Base-by-base conservation (phyloP, 768 basidiomycete genomes). In the Suillus variegatus region DNA sequence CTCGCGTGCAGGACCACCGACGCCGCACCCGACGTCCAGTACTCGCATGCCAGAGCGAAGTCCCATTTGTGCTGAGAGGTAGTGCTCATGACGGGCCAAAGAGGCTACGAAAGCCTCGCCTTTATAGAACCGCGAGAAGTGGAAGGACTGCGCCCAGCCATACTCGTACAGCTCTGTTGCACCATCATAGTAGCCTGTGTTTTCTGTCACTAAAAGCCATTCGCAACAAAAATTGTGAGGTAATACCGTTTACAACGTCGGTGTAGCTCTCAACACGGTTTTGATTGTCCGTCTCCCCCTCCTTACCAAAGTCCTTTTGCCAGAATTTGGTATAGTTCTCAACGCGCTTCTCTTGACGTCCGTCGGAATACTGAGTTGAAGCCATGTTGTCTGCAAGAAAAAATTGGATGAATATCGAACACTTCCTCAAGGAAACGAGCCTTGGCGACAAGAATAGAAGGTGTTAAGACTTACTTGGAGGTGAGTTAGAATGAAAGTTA, bases 11-110 rank as follows among this genome's bases (percentile, higher is more conserved):
- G 97, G 97, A 0, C 97, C 97, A 57, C 97, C 97, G 62, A 99
- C 91, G 75, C 97, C 97, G 77, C 97, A 99, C 4, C 97, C 97
- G 65, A 99, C 96, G 74, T 99, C 97, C 66, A 99, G 90, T 49
- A 99, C 96, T 41, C 90, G 88, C 95, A 97, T 97, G 51, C 95
- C 94, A 0, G 95, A 87, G 61, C 86, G 86, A 66, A 99, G 81
- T 56, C 78, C 76, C 90, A 98, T 95, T 73, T 93, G 86, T 10
- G 91, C 82, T 6, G 95, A 89, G 69, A 99, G 93, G 81, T 96
- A 99, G 81, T 99, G 97, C 80, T 99, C 97, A 73, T 99, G 97
- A 49, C 97, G 91, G 35, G 97, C 95, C 18, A 76, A 79, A 7
- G 89, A 88, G 22, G 88, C 86, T 28, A 82, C 76, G 76, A 91